These are phyloP conservation scores for Hura crepitans DNA, from an alignment of 441 rosid species.

Conservation along the genomic window DNA sequence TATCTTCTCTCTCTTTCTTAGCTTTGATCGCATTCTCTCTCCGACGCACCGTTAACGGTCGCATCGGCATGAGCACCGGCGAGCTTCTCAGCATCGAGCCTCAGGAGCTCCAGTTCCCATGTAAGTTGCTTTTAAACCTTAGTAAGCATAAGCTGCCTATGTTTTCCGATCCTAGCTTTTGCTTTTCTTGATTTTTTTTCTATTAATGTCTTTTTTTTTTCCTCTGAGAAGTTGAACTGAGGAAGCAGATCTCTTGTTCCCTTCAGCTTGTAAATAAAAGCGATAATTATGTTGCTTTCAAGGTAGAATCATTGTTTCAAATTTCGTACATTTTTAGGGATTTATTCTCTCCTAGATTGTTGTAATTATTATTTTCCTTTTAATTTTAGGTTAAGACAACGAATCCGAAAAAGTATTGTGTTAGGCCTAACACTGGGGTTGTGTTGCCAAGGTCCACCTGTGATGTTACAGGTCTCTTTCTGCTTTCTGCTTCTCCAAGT, in stretches of 20 bases:
- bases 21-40: conserved; percentile 7
- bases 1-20: neutral
- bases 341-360: neutral
- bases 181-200: conserved; percentile 7
- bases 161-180: conserved; percentile 17
- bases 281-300: conserved; percentile 66
- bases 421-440: conserved; percentile 75
- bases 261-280: conserved; percentile 61
- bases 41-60: conserved; percentile 23
- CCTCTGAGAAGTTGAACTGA: conserved; percentile 54
- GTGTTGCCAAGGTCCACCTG: conserved; percentile 62
- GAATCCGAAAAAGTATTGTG: conserved; percentile 79
- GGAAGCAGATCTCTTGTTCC: conserved; percentile 76
- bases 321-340: neutral
- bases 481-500: neutral
- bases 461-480: conserved; percentile 51
- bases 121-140: conserved; percentile 33
- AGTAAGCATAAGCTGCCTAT: neutral
- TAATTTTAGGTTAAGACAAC: conserved; percentile 66
- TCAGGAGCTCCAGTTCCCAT: conserved; percentile 72
- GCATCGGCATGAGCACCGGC: conserved; percentile 45
- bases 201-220: neutral
- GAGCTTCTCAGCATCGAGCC: conserved; percentile 71
- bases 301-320: conserved; percentile 35
- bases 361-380: neutral